Evolutionary conservation across 768 basidiomycete species (phyloP), one percentile per base, ranked within the genome.

Genomic region (Hirschioporus abietinus): DNA sequence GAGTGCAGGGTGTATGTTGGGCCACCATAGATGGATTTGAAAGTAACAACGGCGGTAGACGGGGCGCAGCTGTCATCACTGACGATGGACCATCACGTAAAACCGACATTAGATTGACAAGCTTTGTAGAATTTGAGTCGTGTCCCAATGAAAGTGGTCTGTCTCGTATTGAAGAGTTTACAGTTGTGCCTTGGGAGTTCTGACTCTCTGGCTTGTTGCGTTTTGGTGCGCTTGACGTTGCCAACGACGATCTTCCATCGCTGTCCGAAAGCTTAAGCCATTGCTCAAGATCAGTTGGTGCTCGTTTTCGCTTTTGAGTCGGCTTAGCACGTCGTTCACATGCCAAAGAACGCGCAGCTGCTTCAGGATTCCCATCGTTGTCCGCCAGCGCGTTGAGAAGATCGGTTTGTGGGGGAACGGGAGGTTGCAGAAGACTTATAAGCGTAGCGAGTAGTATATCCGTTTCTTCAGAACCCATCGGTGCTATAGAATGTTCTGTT

Each of bases 1-100:
- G 73, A 0, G 92, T 93, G 68, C 90, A 92, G 0, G 93, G 89
- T 0, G 86, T 89, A 72, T 93, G 84, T 69, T 85, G 73, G 27
- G 88, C 81, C 1, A 94, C 85, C 76, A 91, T 79, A 20, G 80
- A 75, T 20, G 92, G 86, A 60, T 80, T 88, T 7, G 83, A 78
- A 1, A 94, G 83, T 1, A 79, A 83, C 30, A 93, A 75, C 7
- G 91, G 91, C n/a, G 83, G 78, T 26, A 86, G 75, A 63, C 83
- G 80, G 36, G 75, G 75, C 7, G 71, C 71, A 7, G 66, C 78
- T 17, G 73, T 72, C 8, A 77, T 66, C 34, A 80, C 78, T 20
- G 78, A 73, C 7, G 76, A 63, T 3, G 79, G 81, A 60, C 87
- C 82, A 63, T 82, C 84, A 15, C 81, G 82, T 42, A 91, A 72